A percentile compares a stretch with the other conserved stretches of the same genome.
phyloP scores from a whole-genome alignment of 2,329 filamentous ascomycete species.

The Graphiopsis chlorocephala region DNA sequence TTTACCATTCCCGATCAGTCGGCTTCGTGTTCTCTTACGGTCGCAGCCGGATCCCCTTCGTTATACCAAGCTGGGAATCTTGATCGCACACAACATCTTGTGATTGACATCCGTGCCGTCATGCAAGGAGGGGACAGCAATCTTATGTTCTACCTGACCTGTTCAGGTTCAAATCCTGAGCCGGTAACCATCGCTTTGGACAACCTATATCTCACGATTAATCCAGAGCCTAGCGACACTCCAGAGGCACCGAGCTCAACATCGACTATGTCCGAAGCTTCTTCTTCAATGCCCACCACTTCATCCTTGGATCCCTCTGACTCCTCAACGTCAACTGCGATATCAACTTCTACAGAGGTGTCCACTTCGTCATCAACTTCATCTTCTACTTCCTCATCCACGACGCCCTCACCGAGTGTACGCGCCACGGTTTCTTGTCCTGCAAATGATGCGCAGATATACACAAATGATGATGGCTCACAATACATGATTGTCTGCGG shows the following conservation, averaged over 20 bases:
- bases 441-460: background rate
- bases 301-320: background rate
- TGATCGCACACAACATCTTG: background rate
- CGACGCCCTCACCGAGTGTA: background rate
- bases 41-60: background rate
- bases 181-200: background rate
- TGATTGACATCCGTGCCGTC: background rate
- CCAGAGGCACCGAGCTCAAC: background rate
- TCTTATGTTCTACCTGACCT: background rate
- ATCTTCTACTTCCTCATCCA: background rate
- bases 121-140: background rate
- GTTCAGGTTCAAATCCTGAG: background rate
- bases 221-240: background rate
- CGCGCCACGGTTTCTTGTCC: background rate
- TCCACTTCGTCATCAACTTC: background rate
- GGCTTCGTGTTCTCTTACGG: background rate
- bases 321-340: background rate
- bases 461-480: constrained; percentile 2
- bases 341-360: background rate
- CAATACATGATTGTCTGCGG: background rate
- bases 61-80: background rate
- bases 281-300: background rate
- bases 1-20: background rate
- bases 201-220: background rate
- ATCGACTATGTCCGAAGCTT: background rate